Conservation (phyloP, 306 rosid species). For the Crotalaria pallida region DNA sequence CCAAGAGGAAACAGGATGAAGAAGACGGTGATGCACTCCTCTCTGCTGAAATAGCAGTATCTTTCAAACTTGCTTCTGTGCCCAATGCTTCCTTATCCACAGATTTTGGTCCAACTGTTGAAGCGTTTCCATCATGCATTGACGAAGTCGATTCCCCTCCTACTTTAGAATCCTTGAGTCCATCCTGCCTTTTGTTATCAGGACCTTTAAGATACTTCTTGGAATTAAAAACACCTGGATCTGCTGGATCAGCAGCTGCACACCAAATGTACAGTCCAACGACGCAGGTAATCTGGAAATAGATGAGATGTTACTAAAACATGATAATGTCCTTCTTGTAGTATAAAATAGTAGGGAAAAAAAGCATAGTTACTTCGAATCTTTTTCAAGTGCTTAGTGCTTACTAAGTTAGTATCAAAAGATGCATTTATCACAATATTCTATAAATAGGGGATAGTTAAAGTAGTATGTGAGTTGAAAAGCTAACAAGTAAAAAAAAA, state of each 20-base stretch:
- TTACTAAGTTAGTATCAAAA: background rate
- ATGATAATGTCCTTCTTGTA: background rate
- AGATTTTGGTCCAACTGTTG: slow-evolving; percentile 53
- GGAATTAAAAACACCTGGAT: slow-evolving; percentile 88
- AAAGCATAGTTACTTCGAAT: background rate
- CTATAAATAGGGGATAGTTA: background rate
- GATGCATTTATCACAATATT: background rate
- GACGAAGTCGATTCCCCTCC: slow-evolving; percentile 70
- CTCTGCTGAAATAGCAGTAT: slow-evolving; percentile 27
- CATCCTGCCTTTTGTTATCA: slow-evolving; percentile 44
- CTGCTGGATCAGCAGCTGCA: slow-evolving; percentile 97
- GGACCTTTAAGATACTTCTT: slow-evolving; percentile 70
- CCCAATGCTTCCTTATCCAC: slow-evolving; percentile 43
- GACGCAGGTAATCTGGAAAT: slow-evolving; percentile 75
- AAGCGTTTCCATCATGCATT: slow-evolving; percentile 49
- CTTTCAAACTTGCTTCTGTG: slow-evolving; percentile 49
- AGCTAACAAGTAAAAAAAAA: background rate
- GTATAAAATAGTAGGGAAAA: background rate
- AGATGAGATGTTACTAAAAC: slow-evolving; percentile 23
- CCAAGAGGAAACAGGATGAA: slow-evolving; percentile 46
- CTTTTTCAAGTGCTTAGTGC: background rate
- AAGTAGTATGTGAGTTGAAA: background rate
- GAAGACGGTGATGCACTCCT: slow-evolving; percentile 30
- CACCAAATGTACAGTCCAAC: slow-evolving; percentile 94
- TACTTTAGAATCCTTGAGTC: slow-evolving; percentile 48